Percentiles rank a stretch among this genome's conserved stretches.
These are phyloP conservation scores for Trametes pubescens DNA, from an alignment of 1,284 basidiomycete species.

Conservation along the genomic window DNA sequence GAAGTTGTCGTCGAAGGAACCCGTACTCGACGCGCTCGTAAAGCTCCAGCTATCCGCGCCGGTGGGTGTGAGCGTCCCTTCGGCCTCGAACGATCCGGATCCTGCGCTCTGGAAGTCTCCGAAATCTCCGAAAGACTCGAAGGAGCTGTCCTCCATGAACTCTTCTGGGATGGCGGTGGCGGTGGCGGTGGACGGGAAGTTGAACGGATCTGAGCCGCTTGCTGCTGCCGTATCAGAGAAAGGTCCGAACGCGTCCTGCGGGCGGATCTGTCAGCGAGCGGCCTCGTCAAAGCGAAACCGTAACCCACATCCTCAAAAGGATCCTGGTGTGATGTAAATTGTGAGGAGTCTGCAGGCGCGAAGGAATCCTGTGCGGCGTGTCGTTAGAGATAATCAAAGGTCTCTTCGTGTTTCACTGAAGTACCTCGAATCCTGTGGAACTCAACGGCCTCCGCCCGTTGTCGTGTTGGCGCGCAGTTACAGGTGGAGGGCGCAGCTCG, in stretches of 20 bases:
- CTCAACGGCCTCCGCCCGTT: slow-evolving; percentile 60
- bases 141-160: slow-evolving; percentile 60
- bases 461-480: slow-evolving; percentile 57
- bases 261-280: not conserved
- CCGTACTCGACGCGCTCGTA: slow-evolving; percentile 51
- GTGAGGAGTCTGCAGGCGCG: slow-evolving; percentile 46
- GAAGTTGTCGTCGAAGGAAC: slow-evolving; percentile 41
- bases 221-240: slow-evolving; percentile 71
- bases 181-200: slow-evolving; percentile 61
- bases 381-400: not conserved
- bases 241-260: slow-evolving; percentile 61
- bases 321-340: slow-evolving; percentile 50
- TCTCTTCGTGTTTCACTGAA: slow-evolving; percentile 36
- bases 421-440: slow-evolving; percentile 65
- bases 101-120: slow-evolving; percentile 76
- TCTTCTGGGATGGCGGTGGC: slow-evolving; percentile 64
- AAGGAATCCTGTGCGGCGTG: slow-evolving; percentile 61
- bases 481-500: slow-evolving; percentile 62
- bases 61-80: slow-evolving; percentile 68
- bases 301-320: slow-evolving; percentile 55
- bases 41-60: slow-evolving; percentile 72
- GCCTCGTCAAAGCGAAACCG: not conserved
- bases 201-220: slow-evolving; percentile 64
- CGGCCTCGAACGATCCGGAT: slow-evolving; percentile 43
- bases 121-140: slow-evolving; percentile 78